Percentiles rank a stretch among this genome's conserved stretches.
Evolutionary conservation across 371 early-diverging fungal genomes (phyloP).

Genomic region (Mortierella sp.): DNA sequence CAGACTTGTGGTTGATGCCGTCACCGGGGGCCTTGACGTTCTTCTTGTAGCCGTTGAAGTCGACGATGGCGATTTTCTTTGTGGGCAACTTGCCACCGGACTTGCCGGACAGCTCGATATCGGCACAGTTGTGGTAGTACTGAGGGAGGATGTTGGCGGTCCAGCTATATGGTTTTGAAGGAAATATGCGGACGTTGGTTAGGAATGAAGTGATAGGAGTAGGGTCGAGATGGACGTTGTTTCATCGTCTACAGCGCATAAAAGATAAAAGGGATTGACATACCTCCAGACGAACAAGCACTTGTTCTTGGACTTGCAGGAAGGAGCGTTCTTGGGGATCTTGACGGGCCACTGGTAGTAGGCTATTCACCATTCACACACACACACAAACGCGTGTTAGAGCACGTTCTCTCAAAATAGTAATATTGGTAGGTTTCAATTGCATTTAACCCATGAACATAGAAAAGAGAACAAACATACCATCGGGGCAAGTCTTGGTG

Average conservation of each 20-base stretch:
- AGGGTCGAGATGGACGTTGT: too few species aligned
- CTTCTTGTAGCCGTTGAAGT: slow-evolving; percentile 37
- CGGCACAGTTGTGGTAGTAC: slow-evolving; percentile 84
- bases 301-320: slow-evolving; percentile 55
- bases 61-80: slow-evolving; percentile 27
- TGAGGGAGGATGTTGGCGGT: slow-evolving; percentile 79
- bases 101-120: slow-evolving; percentile 58
- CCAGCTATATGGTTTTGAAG: slow-evolving; percentile 59
- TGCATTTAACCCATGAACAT: too few species aligned
- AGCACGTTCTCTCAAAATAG: background rate
- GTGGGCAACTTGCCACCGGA: slow-evolving; percentile 26
- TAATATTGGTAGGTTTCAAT: background rate
- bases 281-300: slow-evolving; percentile 73
- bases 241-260: background rate
- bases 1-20: slow-evolving; percentile 41
- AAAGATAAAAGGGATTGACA: background rate
- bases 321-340: slow-evolving; percentile 69
- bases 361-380: slow-evolving; percentile 18
- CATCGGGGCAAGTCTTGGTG: slow-evolving; percentile 59
- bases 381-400: background rate
- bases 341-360: slow-evolving; percentile 60
- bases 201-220: background rate
- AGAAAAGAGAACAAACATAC: slow-evolving; percentile 15
- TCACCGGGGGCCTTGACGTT: slow-evolving; percentile 38
- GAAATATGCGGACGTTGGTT: background rate